phyloP scores from a whole-genome alignment of 352 stramenopile genomes.

The Phytophthora kernoviae region DNA sequence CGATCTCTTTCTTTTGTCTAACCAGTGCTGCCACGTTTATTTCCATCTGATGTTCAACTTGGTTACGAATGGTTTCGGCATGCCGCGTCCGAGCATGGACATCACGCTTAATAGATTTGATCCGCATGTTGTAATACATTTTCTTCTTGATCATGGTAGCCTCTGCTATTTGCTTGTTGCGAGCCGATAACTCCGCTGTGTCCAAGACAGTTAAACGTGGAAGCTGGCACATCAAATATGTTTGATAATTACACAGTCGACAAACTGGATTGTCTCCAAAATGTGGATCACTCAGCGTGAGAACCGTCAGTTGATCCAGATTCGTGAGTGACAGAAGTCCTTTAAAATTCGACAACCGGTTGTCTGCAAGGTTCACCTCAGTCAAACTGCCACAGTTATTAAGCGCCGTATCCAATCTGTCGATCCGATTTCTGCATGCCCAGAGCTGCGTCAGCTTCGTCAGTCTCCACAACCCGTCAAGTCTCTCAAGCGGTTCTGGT shows the following conservation, averaged over 20 bases:
- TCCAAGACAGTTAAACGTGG: constrained; percentile 68
- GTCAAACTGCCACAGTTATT: constrained; percentile 58
- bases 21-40: constrained; percentile 45
- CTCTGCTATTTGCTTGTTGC: constrained; percentile 89
- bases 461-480: constrained; percentile 62
- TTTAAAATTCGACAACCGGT: constrained; percentile 88
- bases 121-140: constrained; percentile 96
- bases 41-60: constrained; percentile 58
- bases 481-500: constrained; percentile 72
- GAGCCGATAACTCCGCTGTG: constrained; percentile 70
- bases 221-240: constrained; percentile 91
- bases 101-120: constrained; percentile 89
- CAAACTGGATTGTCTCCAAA: constrained; percentile 92
- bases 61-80: constrained; percentile 45
- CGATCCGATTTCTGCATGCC: constrained; percentile 76
- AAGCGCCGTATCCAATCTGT: constrained; percentile 64
- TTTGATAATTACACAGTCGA: constrained; percentile 93
- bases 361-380: constrained; percentile 90
- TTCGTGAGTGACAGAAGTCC: constrained; percentile 75
- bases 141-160: constrained; percentile 94
- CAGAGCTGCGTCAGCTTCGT: constrained; percentile 70
- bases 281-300: constrained; percentile 87
- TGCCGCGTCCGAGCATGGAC: constrained; percentile 60
- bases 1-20: constrained; percentile 73
- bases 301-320: constrained; percentile 59